Conservation (phyloP, 768 basidiomycete species). For the Hericium alpestre region DNA sequence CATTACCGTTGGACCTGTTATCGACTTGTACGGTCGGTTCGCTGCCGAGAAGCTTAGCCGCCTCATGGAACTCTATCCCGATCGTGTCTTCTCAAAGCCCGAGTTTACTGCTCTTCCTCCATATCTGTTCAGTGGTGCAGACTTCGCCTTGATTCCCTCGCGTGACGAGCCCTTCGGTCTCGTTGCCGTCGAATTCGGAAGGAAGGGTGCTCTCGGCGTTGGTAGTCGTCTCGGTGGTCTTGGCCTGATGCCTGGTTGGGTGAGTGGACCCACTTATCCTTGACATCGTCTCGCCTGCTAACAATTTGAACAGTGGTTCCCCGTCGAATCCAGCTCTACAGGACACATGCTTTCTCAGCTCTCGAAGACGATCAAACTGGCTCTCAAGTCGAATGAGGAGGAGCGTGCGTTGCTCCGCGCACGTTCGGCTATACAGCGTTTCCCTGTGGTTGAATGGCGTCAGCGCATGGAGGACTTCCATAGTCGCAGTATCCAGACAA, state of each 20-base stretch:
- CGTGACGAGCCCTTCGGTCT: slow-evolving; percentile 95
- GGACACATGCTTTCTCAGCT: slow-evolving; percentile 92
- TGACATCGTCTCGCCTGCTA: neutral
- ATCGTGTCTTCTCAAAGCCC: slow-evolving; percentile 90
- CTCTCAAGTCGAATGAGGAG: slow-evolving; percentile 80
- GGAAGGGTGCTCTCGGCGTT: slow-evolving; percentile 93
- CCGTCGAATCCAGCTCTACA: slow-evolving; percentile 87
- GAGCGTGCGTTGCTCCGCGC: slow-evolving; percentile 90
- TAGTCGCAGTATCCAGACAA: slow-evolving; percentile 65
- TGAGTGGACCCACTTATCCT: slow-evolving; percentile 27
- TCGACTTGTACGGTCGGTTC: slow-evolving; percentile 90
- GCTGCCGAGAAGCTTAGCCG: slow-evolving; percentile 89
- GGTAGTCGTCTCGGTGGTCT: slow-evolving; percentile 90
- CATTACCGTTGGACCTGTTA: slow-evolving; percentile 86
- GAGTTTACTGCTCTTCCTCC: slow-evolving; percentile 93
- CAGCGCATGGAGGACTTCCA: slow-evolving; percentile 95
- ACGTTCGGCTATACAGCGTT: slow-evolving; percentile 87
- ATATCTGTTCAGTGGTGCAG: slow-evolving; percentile 88
- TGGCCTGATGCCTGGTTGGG: slow-evolving; percentile 97
- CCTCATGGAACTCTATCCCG: slow-evolving; percentile 91
- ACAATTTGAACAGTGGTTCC: slow-evolving; percentile 67
- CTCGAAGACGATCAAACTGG: slow-evolving; percentile 90
- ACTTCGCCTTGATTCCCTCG: slow-evolving; percentile 91
- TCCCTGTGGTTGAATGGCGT: slow-evolving; percentile 97
- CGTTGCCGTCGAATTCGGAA: slow-evolving; percentile 91